These are phyloP conservation scores for Pichia exigua DNA, from an alignment of 805 yeast genomes.

Conservation along the genomic window DNA sequence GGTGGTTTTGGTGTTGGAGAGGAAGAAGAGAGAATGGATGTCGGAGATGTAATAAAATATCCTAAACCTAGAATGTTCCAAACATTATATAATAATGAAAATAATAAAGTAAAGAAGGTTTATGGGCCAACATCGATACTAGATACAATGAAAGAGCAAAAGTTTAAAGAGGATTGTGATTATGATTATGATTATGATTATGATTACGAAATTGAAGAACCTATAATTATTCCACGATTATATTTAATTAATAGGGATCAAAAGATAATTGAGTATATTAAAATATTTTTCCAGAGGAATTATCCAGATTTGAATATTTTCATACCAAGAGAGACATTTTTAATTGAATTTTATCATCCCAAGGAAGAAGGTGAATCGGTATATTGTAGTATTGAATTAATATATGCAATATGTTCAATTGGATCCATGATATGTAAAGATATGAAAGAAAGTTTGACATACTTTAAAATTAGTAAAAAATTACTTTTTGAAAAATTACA, in stretches of 20 bases:
- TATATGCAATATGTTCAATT: conserved; percentile 50
- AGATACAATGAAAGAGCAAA: background rate
- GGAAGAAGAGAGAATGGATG: background rate
- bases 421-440: conserved; percentile 41
- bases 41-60: conserved; percentile 3
- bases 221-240: conserved; percentile 8
- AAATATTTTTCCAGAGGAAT: conserved; percentile 47
- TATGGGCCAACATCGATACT: conserved; percentile 30
- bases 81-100: background rate
- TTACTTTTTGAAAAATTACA: conserved; percentile 31
- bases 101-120: conserved; percentile 9
- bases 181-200: background rate
- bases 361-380: conserved; percentile 23
- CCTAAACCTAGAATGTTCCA: conserved; percentile 17
- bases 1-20: background rate
- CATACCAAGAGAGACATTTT: conserved; percentile 55
- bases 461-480: conserved; percentile 40
- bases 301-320: conserved; percentile 59
- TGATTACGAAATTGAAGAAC: background rate
- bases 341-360: conserved; percentile 53
- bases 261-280: conserved; percentile 14
- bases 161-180: conserved; percentile 10
- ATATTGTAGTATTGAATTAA: conserved; percentile 48
- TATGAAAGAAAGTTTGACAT: conserved; percentile 26
- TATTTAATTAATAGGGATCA: conserved; percentile 28